Evolutionary conservation across 176 grass and related monocot genomes (phyloP).

Genomic region (Elymus sibiricus): DNA sequence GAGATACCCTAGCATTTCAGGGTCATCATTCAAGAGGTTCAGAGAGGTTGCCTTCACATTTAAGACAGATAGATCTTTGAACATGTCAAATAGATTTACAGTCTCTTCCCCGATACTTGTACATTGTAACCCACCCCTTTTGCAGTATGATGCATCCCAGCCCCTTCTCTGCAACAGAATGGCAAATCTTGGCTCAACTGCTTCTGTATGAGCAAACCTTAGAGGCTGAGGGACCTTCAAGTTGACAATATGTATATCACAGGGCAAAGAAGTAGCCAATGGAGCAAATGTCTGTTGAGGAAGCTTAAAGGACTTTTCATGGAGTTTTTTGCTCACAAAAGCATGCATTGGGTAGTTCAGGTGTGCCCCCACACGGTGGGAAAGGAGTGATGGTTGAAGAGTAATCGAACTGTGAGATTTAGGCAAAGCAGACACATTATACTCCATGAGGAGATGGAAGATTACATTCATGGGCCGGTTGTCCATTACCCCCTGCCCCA

Average conservation of each 20-base stretch:
- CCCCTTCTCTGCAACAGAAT: conserved; percentile 85
- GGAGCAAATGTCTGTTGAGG: conserved; percentile 61
- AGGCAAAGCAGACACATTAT: conserved; percentile 77
- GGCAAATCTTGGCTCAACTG: conserved; percentile 53
- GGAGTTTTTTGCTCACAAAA: conserved; percentile 62
- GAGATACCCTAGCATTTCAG: conserved; percentile 78
- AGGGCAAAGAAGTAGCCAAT: conserved; percentile 70
- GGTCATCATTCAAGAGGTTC: conserved; percentile 90
- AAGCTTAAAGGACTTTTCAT: conserved; percentile 44
- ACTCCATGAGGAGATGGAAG: conserved; percentile 86
- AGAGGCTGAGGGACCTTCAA: conserved; percentile 89
- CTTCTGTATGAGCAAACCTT: conserved; percentile 58
- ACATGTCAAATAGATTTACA: conserved; percentile 95
- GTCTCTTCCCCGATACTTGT: conserved; percentile 62
- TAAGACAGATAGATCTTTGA: conserved; percentile 70
- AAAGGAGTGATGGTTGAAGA: conserved; percentile 89
- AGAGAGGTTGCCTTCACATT: conserved; percentile 92
- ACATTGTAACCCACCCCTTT: conserved; percentile 62
- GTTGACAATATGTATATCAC: conserved; percentile 88
- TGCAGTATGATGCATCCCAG: conserved; percentile 88
- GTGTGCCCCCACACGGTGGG: conserved; percentile 62
- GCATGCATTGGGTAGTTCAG: conserved; percentile 91
- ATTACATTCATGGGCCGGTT: conserved; percentile 76
- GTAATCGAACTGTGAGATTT: conserved; percentile 54
- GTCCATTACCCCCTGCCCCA: conserved; percentile 96